Evolutionary conservation across 306 rosid species (phyloP).

Genomic region (Lotus japonicus): DNA sequence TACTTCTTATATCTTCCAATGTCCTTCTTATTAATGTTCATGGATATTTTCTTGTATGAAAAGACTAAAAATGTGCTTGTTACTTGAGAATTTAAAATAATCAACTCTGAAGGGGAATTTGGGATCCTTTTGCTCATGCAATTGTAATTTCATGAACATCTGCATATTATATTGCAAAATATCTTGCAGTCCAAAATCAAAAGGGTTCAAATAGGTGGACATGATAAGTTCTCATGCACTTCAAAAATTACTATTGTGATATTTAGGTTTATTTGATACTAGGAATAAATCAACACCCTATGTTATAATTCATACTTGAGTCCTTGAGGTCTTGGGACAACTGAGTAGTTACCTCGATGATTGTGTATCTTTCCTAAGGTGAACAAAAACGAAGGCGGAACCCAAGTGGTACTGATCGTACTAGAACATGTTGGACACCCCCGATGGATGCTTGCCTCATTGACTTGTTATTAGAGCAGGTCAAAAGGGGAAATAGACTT

Average conservation of each 20-base stretch:
- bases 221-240: neutral
- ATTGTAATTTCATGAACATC: neutral
- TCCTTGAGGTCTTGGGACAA: constrained; percentile 7
- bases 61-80: neutral
- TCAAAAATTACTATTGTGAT: neutral
- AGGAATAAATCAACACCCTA: neutral
- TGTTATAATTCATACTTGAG: constrained; percentile 12
- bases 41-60: neutral
- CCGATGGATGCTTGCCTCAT: constrained; percentile 67
- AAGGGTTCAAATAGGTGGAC: neutral
- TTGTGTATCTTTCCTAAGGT: constrained; percentile 29
- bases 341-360: constrained; percentile 11
- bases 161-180: neutral
- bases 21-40: neutral
- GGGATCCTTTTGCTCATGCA: neutral
- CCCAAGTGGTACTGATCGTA: constrained; percentile 43
- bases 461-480: constrained; percentile 62
- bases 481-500: constrained; percentile 51
- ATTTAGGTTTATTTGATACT: neutral
- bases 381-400: constrained; percentile 37
- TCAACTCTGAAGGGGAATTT: neutral
- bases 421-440: constrained; percentile 75
- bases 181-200: neutral
- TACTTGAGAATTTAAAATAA: neutral
- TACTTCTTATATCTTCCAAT: neutral